Conservation (phyloP, 208 protist genomes). For the Crithidia acanthocephali region DNA sequence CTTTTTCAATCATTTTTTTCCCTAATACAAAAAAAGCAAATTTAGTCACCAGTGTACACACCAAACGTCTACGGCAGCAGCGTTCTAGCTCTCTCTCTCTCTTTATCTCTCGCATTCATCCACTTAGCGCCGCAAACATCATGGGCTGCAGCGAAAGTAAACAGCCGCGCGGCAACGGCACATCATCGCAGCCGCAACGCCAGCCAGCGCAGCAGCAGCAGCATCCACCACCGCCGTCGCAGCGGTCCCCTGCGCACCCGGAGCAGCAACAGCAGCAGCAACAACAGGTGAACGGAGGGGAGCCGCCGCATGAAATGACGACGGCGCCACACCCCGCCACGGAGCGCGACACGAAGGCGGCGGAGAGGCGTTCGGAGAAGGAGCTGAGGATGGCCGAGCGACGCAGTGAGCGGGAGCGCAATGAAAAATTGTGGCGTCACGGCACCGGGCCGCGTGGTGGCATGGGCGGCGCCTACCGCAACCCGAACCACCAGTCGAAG, state of each 20-base stretch:
- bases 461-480: conserved; percentile 13
- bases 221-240: background rate
- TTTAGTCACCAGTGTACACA: too few relatives aligned
- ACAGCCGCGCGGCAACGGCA: conserved; percentile 1
- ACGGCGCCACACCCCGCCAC: background rate
- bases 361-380: background rate
- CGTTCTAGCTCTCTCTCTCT: too few relatives aligned
- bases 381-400: background rate
- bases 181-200: background rate
- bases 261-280: background rate
- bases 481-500: background rate
- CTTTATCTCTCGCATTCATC: too few relatives aligned
- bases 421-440: conserved; percentile 6
- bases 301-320: background rate
- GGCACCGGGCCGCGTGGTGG: conserved; percentile 11
- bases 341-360: background rate
- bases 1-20: too few relatives aligned
- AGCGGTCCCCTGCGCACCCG: background rate
- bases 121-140: background rate
- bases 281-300: background rate
- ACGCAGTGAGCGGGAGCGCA: conserved; percentile 18
- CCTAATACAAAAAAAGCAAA: too few relatives aligned
- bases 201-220: background rate
- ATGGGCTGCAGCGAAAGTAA: conserved; percentile 24
- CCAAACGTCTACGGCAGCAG: too few relatives aligned